Conservation (phyloP, 495 filamentous ascomycete species). For the Hypoxylon subgilvum region DNA sequence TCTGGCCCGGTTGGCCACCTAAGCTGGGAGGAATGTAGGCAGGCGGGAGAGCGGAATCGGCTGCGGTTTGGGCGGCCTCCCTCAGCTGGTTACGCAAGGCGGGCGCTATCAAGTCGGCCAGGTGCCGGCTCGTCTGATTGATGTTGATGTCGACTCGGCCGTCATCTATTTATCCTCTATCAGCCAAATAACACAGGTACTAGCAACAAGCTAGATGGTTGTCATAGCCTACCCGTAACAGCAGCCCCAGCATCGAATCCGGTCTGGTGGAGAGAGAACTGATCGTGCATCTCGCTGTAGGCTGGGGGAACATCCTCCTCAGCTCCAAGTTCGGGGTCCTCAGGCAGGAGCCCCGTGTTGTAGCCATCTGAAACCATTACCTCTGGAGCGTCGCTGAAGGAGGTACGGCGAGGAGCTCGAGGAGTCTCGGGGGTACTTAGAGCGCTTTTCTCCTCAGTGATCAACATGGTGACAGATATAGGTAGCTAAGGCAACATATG, state of each 20-base stretch:
- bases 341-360: conserved; percentile 27
- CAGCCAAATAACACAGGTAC: conserved; percentile 4
- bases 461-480: conserved; percentile 17
- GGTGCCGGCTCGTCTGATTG: conserved; percentile 64
- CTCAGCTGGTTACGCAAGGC: conserved; percentile 66
- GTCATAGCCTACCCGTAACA: conserved; percentile 45
- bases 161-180: conserved; percentile 53
- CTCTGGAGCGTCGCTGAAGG: conserved; percentile 26
- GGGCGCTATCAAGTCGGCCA: conserved; percentile 71
- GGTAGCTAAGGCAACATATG: conserved; percentile 10
- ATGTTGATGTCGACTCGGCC: conserved; percentile 79
- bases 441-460: conserved; percentile 23
- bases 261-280: conserved; percentile 54
- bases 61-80: conserved; percentile 17
- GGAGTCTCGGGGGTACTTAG: neutral
- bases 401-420: conserved; percentile 11
- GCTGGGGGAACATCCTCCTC: conserved; percentile 49
- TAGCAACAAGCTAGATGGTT: neutral
- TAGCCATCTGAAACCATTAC: conserved; percentile 10
- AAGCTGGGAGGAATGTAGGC: conserved; percentile 68
- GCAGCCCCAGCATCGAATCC: conserved; percentile 56
- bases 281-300: conserved; percentile 53
- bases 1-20: conserved; percentile 63
- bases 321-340: conserved; percentile 39
- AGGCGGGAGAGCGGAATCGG: conserved; percentile 52